Conservation (phyloP, 164 flowering plant genomes). For the Annona cherimola region DNA sequence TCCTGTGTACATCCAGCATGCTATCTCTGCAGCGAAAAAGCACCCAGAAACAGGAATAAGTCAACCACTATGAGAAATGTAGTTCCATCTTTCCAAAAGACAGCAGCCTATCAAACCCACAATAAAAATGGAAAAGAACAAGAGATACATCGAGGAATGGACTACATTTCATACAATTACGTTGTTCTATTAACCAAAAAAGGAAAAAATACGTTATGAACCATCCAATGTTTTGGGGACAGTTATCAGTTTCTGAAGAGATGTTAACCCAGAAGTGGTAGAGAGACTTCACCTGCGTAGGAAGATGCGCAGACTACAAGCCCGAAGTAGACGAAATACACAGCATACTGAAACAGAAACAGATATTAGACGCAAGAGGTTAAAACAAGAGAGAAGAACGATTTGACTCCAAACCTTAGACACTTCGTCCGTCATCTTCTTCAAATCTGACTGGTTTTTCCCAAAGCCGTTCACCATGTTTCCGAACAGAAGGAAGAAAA, state of each 20-base stretch:
- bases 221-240: neutral
- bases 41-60: neutral
- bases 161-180: neutral
- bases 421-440: slow-evolving; percentile 73
- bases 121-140: too few relatives aligned
- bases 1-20: slow-evolving; percentile 99
- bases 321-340: slow-evolving; percentile 90
- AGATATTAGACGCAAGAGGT: neutral
- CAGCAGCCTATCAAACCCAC: too few relatives aligned
- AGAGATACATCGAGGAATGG: too few relatives aligned
- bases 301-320: slow-evolving; percentile 83
- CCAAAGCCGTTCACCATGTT: slow-evolving; percentile 95
- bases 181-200: neutral
- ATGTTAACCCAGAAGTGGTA: neutral
- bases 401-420: slow-evolving; percentile 48
- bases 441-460: slow-evolving; percentile 70
- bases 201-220: too few relatives aligned
- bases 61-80: neutral
- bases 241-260: neutral
- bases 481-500: slow-evolving; percentile 89
- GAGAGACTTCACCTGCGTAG: slow-evolving; percentile 59
- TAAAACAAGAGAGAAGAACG: neutral
- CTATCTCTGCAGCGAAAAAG: slow-evolving; percentile 50
- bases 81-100: too few relatives aligned
- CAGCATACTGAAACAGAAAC: slow-evolving; percentile 62